Conservation (phyloP, 495 filamentous ascomycete species). For the Penicillium herquei region DNA sequence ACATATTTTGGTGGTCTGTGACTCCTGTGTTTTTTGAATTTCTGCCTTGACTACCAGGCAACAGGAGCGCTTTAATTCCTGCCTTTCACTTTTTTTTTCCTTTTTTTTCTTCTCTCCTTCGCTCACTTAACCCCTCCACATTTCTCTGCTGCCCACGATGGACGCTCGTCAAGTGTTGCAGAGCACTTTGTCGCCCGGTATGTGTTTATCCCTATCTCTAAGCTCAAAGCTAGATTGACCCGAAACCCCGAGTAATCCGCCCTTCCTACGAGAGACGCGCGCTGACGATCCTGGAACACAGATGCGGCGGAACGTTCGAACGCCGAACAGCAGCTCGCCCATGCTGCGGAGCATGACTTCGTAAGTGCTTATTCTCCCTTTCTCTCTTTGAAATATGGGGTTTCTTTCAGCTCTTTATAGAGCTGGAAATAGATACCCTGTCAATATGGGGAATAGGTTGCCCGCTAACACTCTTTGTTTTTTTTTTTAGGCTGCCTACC, state of each 20-base stretch:
- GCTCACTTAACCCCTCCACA: conserved; percentile 18
- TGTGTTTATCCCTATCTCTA: conserved; percentile 24
- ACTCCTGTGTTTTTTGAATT: conserved; percentile 14
- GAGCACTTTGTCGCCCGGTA: conserved; percentile 88
- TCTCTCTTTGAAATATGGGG: not conserved
- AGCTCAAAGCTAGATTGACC: not conserved
- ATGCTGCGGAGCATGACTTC: conserved; percentile 91
- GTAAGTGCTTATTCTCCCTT: conserved; percentile 56
- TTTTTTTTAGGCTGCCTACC: conserved; percentile 71
- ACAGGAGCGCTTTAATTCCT: conserved; percentile 10
- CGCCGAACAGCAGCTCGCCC: conserved; percentile 90
- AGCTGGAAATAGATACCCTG: not conserved
- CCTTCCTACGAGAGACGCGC: no score
- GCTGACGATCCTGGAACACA: conserved; percentile 28
- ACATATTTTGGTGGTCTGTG: conserved; percentile 12
- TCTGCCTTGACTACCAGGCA: conserved; percentile 11
- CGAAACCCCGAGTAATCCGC: not conserved
- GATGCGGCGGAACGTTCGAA: conserved; percentile 85
- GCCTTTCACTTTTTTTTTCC: conserved; percentile 27
- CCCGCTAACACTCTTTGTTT: conserved; percentile 5
- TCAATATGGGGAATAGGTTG: not conserved
- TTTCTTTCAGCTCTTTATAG: no score
- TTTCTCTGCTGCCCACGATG: conserved; percentile 56
- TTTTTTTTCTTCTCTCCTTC: conserved; percentile 20
- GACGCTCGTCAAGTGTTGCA: conserved; percentile 83